These are phyloP conservation scores for Styphnolobium japonicum DNA, from an alignment of 306 rosid genomes.

Conservation along the genomic window DNA sequence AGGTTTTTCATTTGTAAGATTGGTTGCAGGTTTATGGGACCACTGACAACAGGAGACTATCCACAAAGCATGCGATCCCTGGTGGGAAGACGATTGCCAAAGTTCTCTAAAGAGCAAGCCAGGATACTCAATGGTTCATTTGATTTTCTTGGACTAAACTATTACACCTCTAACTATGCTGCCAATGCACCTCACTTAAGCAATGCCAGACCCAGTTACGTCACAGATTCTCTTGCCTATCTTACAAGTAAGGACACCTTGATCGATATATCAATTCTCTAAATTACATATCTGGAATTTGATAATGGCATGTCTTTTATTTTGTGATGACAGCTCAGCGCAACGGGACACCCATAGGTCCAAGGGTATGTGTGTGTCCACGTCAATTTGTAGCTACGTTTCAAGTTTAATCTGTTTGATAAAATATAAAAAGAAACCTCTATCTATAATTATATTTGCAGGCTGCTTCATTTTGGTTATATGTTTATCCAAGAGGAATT, in stretches of 20 bases:
- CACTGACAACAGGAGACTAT: slow-evolving; percentile 48
- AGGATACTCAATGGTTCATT: slow-evolving; percentile 38
- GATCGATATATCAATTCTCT: background rate
- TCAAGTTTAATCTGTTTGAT: background rate
- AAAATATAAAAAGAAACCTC: no score
- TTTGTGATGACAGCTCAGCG: slow-evolving; percentile 13
- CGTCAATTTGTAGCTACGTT: background rate
- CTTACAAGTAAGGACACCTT: slow-evolving; percentile 16
- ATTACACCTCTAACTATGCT: slow-evolving; percentile 42
- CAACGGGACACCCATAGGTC: slow-evolving; percentile 48
- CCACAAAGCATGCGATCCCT: slow-evolving; percentile 45
- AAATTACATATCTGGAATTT: background rate
- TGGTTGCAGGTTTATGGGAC: slow-evolving; percentile 42
- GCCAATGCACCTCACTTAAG: background rate
- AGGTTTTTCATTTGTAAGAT: background rate
- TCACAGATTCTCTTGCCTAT: slow-evolving; percentile 30
- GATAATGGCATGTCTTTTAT: background rate
- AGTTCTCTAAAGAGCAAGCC: slow-evolving; percentile 34
- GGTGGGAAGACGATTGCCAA: slow-evolving; percentile 44
- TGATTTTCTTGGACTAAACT: slow-evolving; percentile 56
- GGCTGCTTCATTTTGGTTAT: slow-evolving; percentile 44
- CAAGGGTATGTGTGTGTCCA: background rate
- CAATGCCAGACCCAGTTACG: slow-evolving; percentile 9
- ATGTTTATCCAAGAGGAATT: slow-evolving; percentile 43
- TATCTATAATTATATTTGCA: background rate